Percentiles rank a stretch among this genome's conserved stretches.
Evolutionary conservation across 2,329 filamentous ascomycete species (phyloP).

Genomic region (Alternaria burnsii): DNA sequence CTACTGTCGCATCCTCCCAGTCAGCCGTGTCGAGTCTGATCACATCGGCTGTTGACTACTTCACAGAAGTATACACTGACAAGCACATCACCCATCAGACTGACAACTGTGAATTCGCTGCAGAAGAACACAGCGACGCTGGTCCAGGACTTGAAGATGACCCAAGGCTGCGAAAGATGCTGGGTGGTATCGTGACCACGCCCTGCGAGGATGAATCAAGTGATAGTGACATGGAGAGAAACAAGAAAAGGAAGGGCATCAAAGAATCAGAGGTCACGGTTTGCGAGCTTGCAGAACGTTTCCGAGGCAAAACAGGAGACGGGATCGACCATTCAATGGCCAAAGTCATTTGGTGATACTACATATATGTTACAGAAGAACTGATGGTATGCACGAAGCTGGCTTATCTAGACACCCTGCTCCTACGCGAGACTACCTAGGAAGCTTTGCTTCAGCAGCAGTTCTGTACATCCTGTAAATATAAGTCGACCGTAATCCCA

Average conservation of each 20-base stretch:
- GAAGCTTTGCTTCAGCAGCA: slow-evolving; percentile 2
- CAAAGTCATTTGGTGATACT: neutral
- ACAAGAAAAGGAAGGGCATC: slow-evolving; percentile 19
- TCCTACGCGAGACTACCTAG: neutral
- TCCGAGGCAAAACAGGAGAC: slow-evolving; percentile 5
- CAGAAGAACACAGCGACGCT: slow-evolving; percentile 5
- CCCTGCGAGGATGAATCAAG: slow-evolving; percentile 2
- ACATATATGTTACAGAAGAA: neutral
- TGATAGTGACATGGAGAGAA: slow-evolving; percentile 15
- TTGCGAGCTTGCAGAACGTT: slow-evolving; percentile 5
- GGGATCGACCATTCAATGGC: neutral
- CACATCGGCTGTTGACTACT: slow-evolving; percentile 4
- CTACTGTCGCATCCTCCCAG: neutral
- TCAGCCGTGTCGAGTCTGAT: neutral
- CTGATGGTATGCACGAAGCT: neutral
- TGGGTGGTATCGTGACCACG: neutral
- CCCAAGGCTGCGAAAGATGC: slow-evolving; percentile 12
- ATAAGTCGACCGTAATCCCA: slow-evolving; percentile 48
- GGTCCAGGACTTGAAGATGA: slow-evolving; percentile 9
- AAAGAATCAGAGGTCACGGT: neutral
- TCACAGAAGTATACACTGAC: slow-evolving; percentile 2
- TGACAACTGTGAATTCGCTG: neutral
- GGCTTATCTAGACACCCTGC: neutral
- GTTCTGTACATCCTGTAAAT: slow-evolving; percentile 46
- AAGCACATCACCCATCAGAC: slow-evolving; percentile 2